Evolutionary conservation across 140 eudicot genomes (phyloP), one percentile per base, ranked within the genome.

Genomic region (Senecio squalidus): DNA sequence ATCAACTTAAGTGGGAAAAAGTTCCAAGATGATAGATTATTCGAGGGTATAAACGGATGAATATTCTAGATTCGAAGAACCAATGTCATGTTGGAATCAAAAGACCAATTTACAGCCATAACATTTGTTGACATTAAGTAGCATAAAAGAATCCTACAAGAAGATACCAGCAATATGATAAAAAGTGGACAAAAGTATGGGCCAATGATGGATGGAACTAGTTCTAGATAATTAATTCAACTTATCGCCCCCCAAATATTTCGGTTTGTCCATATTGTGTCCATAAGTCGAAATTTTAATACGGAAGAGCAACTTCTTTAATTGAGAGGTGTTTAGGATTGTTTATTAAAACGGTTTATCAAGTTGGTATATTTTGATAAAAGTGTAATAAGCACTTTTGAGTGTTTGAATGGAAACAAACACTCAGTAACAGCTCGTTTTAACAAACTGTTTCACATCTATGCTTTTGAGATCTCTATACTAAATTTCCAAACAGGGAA

Each of bases 111-210:
- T 36, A 5, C 55, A 72, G 59, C 77, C 71, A 72, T 58, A 15
- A 55, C 33, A n/a, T 54, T 33, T 25, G 45, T 27, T 64, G 63
- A 41, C 34, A 21, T 31, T n/a, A 14, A 24, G 49, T 4, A 47
- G 77, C 40, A 72, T 56, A 64, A 63, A 63, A 44, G 71, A 33
- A 71, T 63, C 71, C 38, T 13, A 6, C 4, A 72, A 72, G 34
- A 64, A 64, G 55, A 72, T 72, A 47, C 72, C 59, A n/a, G n/a
- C 15, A n/a, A 25, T 14, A 18, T 55, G 9, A 50, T 13, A 44
- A 16, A 58, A 23, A 4, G 40, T 62, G 53, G 66, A 34, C 40
- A 55, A 39, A n/a, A 23, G 72, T 17, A 72, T 56, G 72, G 72
- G 72, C 54, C 44, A 58, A 58, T 62, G 66, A 43, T 41, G 58